Evolutionary conservation across 768 basidiomycete species (phyloP).

Genomic region (Termitomyces sp.): DNA sequence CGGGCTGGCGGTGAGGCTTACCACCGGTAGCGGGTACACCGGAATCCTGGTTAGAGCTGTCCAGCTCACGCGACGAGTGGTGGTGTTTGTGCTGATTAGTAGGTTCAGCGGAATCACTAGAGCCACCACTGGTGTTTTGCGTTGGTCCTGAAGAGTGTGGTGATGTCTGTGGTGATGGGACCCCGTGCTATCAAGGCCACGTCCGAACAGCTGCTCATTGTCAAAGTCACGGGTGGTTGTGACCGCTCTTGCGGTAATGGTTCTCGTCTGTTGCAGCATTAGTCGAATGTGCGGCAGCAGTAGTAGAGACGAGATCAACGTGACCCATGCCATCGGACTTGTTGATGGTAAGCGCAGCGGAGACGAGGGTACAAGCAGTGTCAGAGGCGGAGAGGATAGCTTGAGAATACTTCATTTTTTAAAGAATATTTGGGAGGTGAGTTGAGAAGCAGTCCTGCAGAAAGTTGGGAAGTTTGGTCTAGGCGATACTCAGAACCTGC

Average conservation of each 20-base stretch:
- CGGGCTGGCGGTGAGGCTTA: not conserved
- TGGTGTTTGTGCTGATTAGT: too few species aligned
- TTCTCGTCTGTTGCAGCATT: not conserved
- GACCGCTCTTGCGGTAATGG: not conserved
- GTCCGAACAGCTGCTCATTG: not conserved
- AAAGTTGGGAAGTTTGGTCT: slow-evolving; percentile 1
- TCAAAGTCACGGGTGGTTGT: not conserved
- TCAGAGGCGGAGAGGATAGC: slow-evolving; percentile 10
- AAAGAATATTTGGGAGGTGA: slow-evolving; percentile 1
- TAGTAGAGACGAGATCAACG: not conserved
- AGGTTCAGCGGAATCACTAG: too few species aligned
- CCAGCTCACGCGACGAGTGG: not conserved
- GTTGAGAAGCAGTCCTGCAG: slow-evolving; percentile 8
- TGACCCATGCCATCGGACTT: not conserved
- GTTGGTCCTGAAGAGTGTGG: not conserved
- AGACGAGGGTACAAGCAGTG: slow-evolving; percentile 10
- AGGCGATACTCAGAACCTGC: slow-evolving; percentile 11
- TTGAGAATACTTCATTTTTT: slow-evolving; percentile 16
- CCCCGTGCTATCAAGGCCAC: not conserved
- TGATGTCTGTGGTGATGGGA: not conserved
- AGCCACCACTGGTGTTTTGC: too few species aligned
- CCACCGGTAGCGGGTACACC: not conserved
- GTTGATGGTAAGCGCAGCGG: slow-evolving; percentile 5
- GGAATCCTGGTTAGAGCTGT: not conserved
- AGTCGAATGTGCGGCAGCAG: not conserved